Evolutionary conservation across 768 basidiomycete species (phyloP).

Genomic region (Multifurca ochricompacta): DNA sequence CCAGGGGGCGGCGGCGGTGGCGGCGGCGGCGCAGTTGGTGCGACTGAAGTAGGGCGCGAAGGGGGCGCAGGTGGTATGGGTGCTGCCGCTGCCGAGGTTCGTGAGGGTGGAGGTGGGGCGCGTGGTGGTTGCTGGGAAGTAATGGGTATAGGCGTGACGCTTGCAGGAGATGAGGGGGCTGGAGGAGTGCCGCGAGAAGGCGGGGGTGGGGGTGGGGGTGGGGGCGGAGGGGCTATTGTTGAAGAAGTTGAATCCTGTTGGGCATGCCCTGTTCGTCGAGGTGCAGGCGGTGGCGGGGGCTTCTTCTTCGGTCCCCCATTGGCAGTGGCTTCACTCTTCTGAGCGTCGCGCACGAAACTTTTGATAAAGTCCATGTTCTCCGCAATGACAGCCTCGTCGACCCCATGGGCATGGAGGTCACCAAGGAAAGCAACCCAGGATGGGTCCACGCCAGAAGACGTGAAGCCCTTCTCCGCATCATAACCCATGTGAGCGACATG

Average conservation of each 20-base stretch:
- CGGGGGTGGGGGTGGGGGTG: slow-evolving; percentile 34
- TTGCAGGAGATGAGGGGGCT: slow-evolving; percentile 23
- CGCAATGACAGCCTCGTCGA: slow-evolving; percentile 60
- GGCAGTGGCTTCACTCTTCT: slow-evolving; percentile 23
- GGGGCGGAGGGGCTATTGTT: slow-evolving; percentile 36
- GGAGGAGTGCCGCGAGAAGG: slow-evolving; percentile 26
- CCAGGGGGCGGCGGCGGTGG: slow-evolving; percentile 33
- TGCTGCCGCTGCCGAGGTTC: slow-evolving; percentile 28
- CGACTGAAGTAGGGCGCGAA: slow-evolving; percentile 25
- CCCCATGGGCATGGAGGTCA: slow-evolving; percentile 54
- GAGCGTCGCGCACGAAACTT: slow-evolving; percentile 58
- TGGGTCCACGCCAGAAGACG: slow-evolving; percentile 79
- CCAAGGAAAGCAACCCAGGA: slow-evolving; percentile 75
- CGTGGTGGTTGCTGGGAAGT: slow-evolving; percentile 25
- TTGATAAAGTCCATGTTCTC: slow-evolving; percentile 87
- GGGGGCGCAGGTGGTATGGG: slow-evolving; percentile 30
- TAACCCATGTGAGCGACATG: slow-evolving; percentile 97
- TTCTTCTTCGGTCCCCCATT: slow-evolving; percentile 26
- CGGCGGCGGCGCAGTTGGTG: slow-evolving; percentile 28
- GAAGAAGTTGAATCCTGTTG: slow-evolving; percentile 25
- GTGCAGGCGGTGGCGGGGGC: slow-evolving; percentile 31
- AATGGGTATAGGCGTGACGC: slow-evolving; percentile 26
- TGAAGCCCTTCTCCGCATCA: slow-evolving; percentile 80
- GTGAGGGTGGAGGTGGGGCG: slow-evolving; percentile 28
- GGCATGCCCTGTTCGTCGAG: slow-evolving; percentile 24